Percentiles rank a stretch among this genome's conserved stretches.
phyloP scores from a whole-genome alignment of 345 rosid genomes.

The Pugionium cornutum region DNA sequence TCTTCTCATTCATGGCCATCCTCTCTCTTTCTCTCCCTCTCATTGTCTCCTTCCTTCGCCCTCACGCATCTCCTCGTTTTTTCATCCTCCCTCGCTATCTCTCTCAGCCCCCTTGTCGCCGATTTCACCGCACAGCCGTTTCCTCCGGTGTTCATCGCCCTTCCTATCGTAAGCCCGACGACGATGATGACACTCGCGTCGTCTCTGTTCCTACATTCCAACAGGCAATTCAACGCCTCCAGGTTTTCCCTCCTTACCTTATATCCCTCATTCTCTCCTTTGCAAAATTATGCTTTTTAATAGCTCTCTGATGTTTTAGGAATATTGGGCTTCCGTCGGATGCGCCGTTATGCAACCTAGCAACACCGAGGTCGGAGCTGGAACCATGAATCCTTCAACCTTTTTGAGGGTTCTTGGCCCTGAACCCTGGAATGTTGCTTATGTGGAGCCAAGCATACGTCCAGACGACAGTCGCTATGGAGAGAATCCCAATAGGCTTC shows the following conservation, averaged over 20 bases:
- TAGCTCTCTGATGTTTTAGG: conserved; percentile 42
- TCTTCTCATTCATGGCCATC: conserved; percentile 50
- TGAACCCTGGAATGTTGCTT: conserved; percentile 98
- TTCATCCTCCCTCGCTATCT: conserved; percentile 35
- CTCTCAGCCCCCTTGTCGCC: conserved; percentile 36
- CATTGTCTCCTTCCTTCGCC: conserved; percentile 61
- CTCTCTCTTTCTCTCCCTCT: conserved; percentile 66
- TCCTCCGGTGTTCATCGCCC: conserved; percentile 44
- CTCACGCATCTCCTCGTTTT: conserved; percentile 49
- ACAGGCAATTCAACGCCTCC: conserved; percentile 93
- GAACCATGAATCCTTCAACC: conserved; percentile 96
- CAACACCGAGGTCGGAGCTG: conserved; percentile 99
- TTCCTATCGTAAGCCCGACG: conserved; percentile 40
- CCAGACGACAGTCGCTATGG: conserved; percentile 98
- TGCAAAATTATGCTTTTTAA: too few relatives aligned
- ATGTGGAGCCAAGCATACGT: conserved; percentile 92
- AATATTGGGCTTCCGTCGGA: conserved; percentile 98
- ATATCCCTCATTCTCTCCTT: too few relatives aligned
- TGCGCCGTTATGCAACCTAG: conserved; percentile 98
- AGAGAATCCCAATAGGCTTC: conserved; percentile 96
- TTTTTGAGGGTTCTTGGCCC: conserved; percentile 95
- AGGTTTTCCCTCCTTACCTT: conserved; percentile 35
- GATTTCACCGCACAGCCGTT: conserved; percentile 39
- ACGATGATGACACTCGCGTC: conserved; percentile 31
- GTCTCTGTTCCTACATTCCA: conserved; percentile 69